phyloP scores from a whole-genome alignment of 352 stramenopile genomes.

The Globisporangium barbulae region DNA sequence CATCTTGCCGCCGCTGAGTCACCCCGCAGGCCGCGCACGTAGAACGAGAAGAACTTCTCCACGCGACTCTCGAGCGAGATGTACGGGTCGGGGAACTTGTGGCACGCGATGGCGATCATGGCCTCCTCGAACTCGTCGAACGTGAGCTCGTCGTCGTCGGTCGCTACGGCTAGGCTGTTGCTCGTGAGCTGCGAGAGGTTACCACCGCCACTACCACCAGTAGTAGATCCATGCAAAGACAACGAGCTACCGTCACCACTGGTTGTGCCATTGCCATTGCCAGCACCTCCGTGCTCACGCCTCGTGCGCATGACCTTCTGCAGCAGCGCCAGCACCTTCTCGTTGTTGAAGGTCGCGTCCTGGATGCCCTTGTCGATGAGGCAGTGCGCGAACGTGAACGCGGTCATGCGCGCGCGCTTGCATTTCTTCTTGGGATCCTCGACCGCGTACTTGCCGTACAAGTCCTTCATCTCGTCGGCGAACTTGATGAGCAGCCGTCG shows the following conservation, averaged over 20 bases:
- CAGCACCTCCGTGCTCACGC: slow-evolving; percentile 18
- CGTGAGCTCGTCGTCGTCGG: slow-evolving; percentile 37
- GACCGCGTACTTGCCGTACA: slow-evolving; percentile 55
- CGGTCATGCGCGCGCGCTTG: slow-evolving; percentile 44
- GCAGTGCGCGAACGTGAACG: slow-evolving; percentile 60
- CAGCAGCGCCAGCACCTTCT: slow-evolving; percentile 55
- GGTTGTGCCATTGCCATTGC: slow-evolving; percentile 1
- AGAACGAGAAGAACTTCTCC: slow-evolving; percentile 74
- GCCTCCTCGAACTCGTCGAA: slow-evolving; percentile 72
- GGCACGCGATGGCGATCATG: slow-evolving; percentile 62
- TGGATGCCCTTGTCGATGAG: slow-evolving; percentile 59
- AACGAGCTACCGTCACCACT: neutral
- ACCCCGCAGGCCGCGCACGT: slow-evolving; percentile 29
- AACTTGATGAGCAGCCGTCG: slow-evolving; percentile 61
- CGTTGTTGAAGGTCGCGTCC: slow-evolving; percentile 58
- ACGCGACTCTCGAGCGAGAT: slow-evolving; percentile 72
- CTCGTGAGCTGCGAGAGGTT: neutral
- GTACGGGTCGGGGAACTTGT: slow-evolving; percentile 79
- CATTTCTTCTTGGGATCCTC: slow-evolving; percentile 39
- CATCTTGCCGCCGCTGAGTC: neutral
- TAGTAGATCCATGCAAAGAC: neutral
- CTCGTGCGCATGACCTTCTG: slow-evolving; percentile 45
- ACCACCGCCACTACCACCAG: neutral
- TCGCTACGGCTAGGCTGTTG: slow-evolving; percentile 6
- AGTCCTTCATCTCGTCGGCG: slow-evolving; percentile 46